Base-by-base conservation (phyloP, 352 stramenopile species). In the Saprolegnia parasitica region DNA sequence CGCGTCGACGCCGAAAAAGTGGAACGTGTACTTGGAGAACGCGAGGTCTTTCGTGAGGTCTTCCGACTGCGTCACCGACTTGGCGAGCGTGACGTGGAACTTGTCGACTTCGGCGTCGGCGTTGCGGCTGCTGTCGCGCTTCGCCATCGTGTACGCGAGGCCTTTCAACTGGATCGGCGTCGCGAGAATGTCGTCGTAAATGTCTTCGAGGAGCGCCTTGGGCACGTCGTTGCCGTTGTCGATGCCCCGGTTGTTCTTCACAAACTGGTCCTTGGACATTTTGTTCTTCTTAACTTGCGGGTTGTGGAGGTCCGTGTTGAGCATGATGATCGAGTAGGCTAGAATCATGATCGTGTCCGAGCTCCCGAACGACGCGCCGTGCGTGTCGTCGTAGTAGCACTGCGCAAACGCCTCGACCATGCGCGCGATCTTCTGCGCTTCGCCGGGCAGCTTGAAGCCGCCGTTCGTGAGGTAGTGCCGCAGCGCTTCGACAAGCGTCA, bases 401-500 rank as follows among this genome's bases (percentile, higher is more conserved):
- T 99, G 94, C 0, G 93, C 87, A 73, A 99, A 99, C 1, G 95
- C 96, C 62, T 96, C 93, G 32, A 99, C 90, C 76, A 99, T 95
- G 57, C 97, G 81, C 73, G 99, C 96, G 68, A 99, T 98, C 73
- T 98, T 98, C 77, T 99, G 97, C 1, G 96, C 94, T 75, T 99
- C 97, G 10, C 97, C 97, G 39, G 97, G 97, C 9, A 99, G 77
- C 24, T 89, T 89, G 71, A 99, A 99, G 0, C 97, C 97, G 73
- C 96, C 96, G 65, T 96, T 96, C 13, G 97, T 99, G 26, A 99
- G 78, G 46, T 99, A 98, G 74, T 99, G 93, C 0, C 97, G 84
- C 5, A 99, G 77, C 5, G 94, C 98, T 75, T 98, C 85, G 20
- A 99, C 96, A 21, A 99, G 82, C 29, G 93, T 98, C 93, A 99